phyloP scores from a whole-genome alignment of 2,329 filamentous ascomycete species.

The Aspergillus texensis region DNA sequence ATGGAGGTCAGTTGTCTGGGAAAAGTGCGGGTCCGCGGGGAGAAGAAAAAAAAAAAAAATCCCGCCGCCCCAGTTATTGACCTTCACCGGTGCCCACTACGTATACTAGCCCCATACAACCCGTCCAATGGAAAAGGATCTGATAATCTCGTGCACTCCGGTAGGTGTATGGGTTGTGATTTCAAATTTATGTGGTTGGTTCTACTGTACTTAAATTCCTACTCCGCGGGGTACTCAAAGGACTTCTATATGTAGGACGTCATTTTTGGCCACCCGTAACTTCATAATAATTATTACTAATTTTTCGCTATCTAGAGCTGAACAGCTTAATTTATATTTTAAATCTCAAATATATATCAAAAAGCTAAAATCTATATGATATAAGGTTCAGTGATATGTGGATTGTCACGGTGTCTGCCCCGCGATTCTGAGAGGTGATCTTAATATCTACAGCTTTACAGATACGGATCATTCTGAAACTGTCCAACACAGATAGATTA shows the following conservation, averaged over 20 bases:
- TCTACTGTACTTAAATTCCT: neutral
- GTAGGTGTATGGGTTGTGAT: neutral
- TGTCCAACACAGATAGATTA: no score
- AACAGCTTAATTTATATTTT: no score
- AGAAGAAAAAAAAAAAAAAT: neutral
- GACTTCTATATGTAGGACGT: neutral
- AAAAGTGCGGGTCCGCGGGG: neutral
- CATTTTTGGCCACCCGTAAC: neutral
- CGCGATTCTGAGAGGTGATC: no score
- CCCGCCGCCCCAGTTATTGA: neutral
- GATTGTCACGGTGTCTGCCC: no score
- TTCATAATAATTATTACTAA: neutral
- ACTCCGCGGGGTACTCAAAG: neutral
- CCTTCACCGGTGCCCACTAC: neutral
- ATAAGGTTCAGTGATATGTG: no score
- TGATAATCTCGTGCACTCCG: neutral
- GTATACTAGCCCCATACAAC: neutral
- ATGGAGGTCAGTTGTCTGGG: neutral
- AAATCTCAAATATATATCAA: no score
- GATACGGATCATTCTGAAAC: no score
- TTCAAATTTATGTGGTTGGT: neutral
- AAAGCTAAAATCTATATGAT: no score
- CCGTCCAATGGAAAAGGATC: neutral
- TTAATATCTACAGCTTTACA: no score
- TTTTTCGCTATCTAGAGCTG: neutral